Base-by-base conservation (phyloP, 2,329 filamentous ascomycete genomes). In the Pseudocercospora ulei region DNA sequence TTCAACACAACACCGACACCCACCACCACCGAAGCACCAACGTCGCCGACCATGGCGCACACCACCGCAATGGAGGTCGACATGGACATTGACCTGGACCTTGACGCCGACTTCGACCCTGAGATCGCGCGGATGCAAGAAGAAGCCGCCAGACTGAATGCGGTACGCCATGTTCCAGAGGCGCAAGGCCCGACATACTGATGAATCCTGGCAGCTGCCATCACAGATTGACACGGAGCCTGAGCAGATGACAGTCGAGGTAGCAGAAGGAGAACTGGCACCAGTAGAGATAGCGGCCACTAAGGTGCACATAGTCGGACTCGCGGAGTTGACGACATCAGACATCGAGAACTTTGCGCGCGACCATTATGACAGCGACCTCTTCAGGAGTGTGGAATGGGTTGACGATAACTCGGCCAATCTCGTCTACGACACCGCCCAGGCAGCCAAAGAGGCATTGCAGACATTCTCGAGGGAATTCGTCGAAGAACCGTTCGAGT, bases 401-500 rank as follows among this genome's bases (percentile, higher is more conserved):
- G 85, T 98, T 50, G 84, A 96, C 59, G 90, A 98, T 61, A 78
- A 76, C 4, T 88, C 85, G 0, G 84, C 85, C 46, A 96, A 96
- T 58, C 68, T 95, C 37, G 63, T 93, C 36, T 96, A 90, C 64
- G 67, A 68, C 40, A 69, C 65, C 22, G 56, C 67, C 7, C 66
- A 71, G 28, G 62, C 70, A 7, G 76, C 76, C 1, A 54, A 67
- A 3, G 59, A 67, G 35, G 76, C 75, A 12, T 63, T 80, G 14
- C 54, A 59, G 19, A 64, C 66, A 3, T 64, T 80, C 31, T 65
- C 68, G 6, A 12, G 25, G n/a, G 48, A 48, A 25, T 43, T 49
- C 6, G 44, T 47, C n/a, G 34, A 31, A 7, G 55, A 56, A 14
- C 73, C 47, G 62, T 63, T 80, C 26, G 77, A 86, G 49, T 64